These are phyloP conservation scores for Eucalyptus grandis DNA, from an alignment of 345 rosid species.

Conservation along the genomic window DNA sequence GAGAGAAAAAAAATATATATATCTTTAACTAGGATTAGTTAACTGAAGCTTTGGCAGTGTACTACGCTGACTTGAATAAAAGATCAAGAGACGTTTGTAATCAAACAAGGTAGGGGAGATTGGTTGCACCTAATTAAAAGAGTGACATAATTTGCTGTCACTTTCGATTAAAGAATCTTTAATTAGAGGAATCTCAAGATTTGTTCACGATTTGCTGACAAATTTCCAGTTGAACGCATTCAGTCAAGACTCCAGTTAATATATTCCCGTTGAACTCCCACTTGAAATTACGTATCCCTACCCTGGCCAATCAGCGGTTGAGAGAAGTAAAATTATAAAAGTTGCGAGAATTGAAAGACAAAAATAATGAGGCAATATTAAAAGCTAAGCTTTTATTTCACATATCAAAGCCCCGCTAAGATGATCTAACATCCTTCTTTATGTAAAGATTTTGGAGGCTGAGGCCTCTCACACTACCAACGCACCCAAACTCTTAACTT, in stretches of 20 bases:
- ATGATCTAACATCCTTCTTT: background rate
- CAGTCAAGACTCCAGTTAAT: background rate
- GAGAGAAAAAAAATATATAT: background rate
- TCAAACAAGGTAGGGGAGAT: background rate
- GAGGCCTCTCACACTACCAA: background rate
- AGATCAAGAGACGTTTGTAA: background rate
- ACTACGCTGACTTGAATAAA: background rate
- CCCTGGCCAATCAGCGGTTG: background rate
- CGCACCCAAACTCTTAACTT: background rate
- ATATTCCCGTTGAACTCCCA: background rate
- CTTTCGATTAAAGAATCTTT: conserved; percentile 1
- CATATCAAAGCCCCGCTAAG: background rate
- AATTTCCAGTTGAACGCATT: background rate
- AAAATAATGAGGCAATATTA: background rate
- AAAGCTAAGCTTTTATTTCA: background rate
- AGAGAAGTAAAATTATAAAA: background rate
- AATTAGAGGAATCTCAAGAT: conserved; percentile 19
- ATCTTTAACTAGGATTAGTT: background rate
- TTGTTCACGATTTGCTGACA: conserved; percentile 23
- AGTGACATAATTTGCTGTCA: conserved; percentile 7
- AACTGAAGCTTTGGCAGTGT: background rate
- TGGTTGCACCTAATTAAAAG: background rate
- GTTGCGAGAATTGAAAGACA: background rate
- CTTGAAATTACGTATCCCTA: background rate
- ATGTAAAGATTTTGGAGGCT: background rate